Evolutionary conservation across 768 basidiomycete species (phyloP), one percentile per base, ranked within the genome.

Genomic region (Grammothele lineata): DNA sequence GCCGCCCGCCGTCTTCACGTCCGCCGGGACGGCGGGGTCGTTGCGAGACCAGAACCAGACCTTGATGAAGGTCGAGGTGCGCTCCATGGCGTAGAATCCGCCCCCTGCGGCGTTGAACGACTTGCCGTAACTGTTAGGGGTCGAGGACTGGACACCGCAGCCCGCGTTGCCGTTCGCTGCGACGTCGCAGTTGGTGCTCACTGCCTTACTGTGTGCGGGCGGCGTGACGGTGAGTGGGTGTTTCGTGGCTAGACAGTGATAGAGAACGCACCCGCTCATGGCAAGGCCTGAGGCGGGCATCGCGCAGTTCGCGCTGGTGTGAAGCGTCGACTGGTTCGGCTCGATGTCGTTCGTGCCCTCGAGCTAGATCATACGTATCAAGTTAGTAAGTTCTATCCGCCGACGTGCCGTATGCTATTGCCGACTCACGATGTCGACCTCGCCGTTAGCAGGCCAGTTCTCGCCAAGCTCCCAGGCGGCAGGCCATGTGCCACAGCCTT

Each of bases 31-130:
- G 27, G 56, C 56, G 12, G 57, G 63, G 38, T 62, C 70, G 39
- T 63, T 66, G 35, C 81, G 71, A 1, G 80, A 69, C 82, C 83
- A 88, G 66, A 85, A 87, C 78, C 80, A 88, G 38, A 86, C 69
- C 51, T 81, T 83, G 59, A 87, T 78, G 58, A 71, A 77, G 4
- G 59, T 57, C 19, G 62, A 51, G 0, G 81, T 82, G 27, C 83
- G 73, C 58, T 85, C 81, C 57, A 84, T 68, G 0, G 82, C 84
- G 32, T 61, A 83, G 78, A 77, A 83, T 51, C 83, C 83, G 18
- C 83, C 84, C 5, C 82, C 81, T 33, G 70, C 69, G 33, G 42
- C 50, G 57, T 86, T 85, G 65, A 86, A 80, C 1, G 58, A 58
- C 3, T 80, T 74, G 0, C 83, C 83, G 55, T 72, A 84, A 57